A percentile compares a stretch with the other conserved stretches of the same genome.
These are phyloP conservation scores for Globisporangium paroecandrum DNA, from an alignment of 352 stramenopile genomes.

Conservation along the genomic window DNA sequence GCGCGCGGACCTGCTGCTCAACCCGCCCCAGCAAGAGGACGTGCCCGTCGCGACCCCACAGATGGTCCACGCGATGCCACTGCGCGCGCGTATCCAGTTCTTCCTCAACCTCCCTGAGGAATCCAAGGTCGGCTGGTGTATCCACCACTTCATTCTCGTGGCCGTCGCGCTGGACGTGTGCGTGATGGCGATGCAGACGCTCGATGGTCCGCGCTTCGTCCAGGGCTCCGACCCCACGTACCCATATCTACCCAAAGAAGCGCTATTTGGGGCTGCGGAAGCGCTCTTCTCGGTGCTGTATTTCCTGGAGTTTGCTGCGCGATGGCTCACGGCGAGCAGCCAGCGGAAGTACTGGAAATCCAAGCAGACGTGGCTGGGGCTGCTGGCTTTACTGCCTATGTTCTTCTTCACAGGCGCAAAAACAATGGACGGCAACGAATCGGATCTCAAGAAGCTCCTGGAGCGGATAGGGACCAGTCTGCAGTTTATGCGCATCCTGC, in stretches of 20 bases:
- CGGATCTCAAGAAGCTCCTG: conserved; percentile 16
- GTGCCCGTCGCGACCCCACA: conserved; percentile 13
- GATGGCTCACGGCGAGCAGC: conserved; percentile 22
- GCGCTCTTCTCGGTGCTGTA: conserved; percentile 40
- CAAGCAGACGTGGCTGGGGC: conserved; percentile 26
- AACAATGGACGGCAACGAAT: neutral
- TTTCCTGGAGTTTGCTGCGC: conserved; percentile 38
- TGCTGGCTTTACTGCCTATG: conserved; percentile 33
- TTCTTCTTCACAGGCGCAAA: conserved; percentile 25
- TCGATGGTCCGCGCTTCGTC: conserved; percentile 48
- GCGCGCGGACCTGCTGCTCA: neutral
- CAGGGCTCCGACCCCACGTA: conserved; percentile 39
- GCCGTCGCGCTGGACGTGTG: conserved; percentile 15
- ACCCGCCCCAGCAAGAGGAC: conserved; percentile 4
- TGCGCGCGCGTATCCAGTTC: conserved; percentile 28
- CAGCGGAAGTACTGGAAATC: conserved; percentile 32
- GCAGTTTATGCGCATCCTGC: conserved; percentile 32
- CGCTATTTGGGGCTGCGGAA: conserved; percentile 27
- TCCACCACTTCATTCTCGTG: conserved; percentile 39
- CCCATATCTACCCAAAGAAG: conserved; percentile 32
- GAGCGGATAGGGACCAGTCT: conserved; percentile 15
- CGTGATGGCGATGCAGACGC: conserved; percentile 29
- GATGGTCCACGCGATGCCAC: conserved; percentile 29
- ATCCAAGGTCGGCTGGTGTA: conserved; percentile 32
- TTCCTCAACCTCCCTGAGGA: conserved; percentile 42